Evolutionary conservation across 768 basidiomycete species (phyloP), one percentile per base, ranked within the genome.

Genomic region (Boletus insuetus): DNA sequence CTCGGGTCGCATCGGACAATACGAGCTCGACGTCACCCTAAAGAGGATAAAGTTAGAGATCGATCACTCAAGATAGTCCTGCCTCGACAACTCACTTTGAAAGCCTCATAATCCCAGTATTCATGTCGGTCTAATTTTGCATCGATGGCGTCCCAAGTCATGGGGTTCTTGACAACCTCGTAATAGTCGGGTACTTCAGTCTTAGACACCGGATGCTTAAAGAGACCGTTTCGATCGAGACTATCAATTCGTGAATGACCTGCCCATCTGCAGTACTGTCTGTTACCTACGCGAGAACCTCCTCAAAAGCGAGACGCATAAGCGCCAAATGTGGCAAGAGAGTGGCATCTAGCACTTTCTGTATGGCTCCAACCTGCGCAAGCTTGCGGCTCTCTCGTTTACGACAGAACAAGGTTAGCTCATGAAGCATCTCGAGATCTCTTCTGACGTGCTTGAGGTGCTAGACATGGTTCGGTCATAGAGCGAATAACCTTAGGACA

Each of bases 101-200:
- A 95, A 4, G 80, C 70, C 35, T 84, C 77, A 0, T 89, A 69
- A 64, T 91, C 84, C 77, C 86, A 85, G 70, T 98, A 98, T 65
- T 88, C 83, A 55, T 91, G 87, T 37, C 78, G 77, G 49, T 95
- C 88, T 31, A 99, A 75, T 69, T 91, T 96, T 29, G 74, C 71
- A 44, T 91, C 87, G 64, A 99, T 96, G 29, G 78, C 79, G 13
- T 77, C 78, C 85, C 95, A 94, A 56, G 87, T 88, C 92, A 97
- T 97, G 0, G 97, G 97, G 4, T 79, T 75, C 63, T 84, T 79
- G 64, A 99, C 80, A 35, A 97, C 77, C 44, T 92, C 87, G 64
- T 89, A 93, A 69, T 99, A 99, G 65, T 98, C 95, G 1, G 90
- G 91, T 0, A 95, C 92, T 39, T 89, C 83, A 1, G 72, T 74